Evolutionary conservation across 2,329 filamentous ascomycete species (phyloP).

Genomic region (Fragosphaeria purpurea): DNA sequence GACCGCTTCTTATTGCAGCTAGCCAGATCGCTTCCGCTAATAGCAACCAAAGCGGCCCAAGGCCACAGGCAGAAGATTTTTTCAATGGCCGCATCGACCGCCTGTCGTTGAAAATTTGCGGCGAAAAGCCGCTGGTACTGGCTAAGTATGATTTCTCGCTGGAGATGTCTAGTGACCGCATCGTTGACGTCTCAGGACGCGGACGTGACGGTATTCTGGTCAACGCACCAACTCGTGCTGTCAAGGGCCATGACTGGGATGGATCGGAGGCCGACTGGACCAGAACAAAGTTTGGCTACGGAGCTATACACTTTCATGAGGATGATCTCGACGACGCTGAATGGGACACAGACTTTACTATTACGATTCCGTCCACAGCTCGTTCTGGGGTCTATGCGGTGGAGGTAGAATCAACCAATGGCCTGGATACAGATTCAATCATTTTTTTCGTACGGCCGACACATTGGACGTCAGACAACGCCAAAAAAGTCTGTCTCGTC

Average conservation of each 20-base stretch:
- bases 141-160: constrained; percentile 4
- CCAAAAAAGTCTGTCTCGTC: constrained; percentile 1
- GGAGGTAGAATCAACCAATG: neutral
- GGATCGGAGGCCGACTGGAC: constrained; percentile 5
- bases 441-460: constrained; percentile 5
- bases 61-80: neutral
- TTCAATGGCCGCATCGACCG: constrained; percentile 7
- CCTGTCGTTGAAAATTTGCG: neutral
- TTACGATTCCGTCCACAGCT: neutral
- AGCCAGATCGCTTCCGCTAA: neutral
- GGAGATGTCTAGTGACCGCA: neutral
- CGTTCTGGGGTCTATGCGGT: constrained; percentile 4
- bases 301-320: constrained; percentile 7
- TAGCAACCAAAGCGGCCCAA: neutral
- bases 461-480: neutral
- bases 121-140: neutral
- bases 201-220: neutral
- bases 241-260: constrained; percentile 6
- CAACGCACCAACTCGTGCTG: constrained; percentile 4
- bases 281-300: neutral
- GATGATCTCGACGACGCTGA: constrained; percentile 6
- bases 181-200: constrained; percentile 1
- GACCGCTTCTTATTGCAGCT: neutral
- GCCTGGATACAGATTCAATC: neutral
- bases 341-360: constrained; percentile 5